Evolutionary conservation across 2,329 filamentous ascomycete species (phyloP), one percentile per base, ranked within the genome.

Genomic region (Apiospora phragmitis): DNA sequence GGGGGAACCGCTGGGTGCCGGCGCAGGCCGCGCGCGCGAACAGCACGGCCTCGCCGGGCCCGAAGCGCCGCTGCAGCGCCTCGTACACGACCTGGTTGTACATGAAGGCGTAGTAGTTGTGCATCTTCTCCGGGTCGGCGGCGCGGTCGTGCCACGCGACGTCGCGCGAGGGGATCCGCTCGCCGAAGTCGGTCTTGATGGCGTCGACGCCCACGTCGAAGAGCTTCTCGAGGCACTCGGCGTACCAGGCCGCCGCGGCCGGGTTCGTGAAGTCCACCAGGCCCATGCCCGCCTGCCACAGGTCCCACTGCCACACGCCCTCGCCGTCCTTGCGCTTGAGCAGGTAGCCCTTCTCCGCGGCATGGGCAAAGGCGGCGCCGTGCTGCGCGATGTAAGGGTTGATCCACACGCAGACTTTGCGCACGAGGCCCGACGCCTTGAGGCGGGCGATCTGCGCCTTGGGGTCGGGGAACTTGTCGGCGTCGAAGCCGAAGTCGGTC

Each of bases 261-360:
- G 91, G 92, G 79, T 93, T 94, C 8, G 92, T 94, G 77, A 94
- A 91, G 76, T 94, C 92, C 18, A 94, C 84, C 1, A 94, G 82
- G 4, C 88, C 91, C 92, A 94, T 94, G 45, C 92, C 92, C 1
- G 91, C 91, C 78, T 94, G 92, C 92, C 92, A 94, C 55, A 92
- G 81, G 75, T 94, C 92, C 90, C 91, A 93, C 80, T 94, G 92
- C 89, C 90, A 94, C 29, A 93, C 82, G 72, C 92, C 89, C 72
- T 92, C 89, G 16, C 90, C 91, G 75, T 93, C 89, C 73, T 86
- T 89, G 38, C 91, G 88, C 82, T 91, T 92, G 71, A 94, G 84
- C 24, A 94, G 85, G 75, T 92, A 94, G 0, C 91, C 91, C 69
- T 89, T 90, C 70, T 89, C 86, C 51, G 87, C 87, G 51, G 90